phyloP scores from a whole-genome alignment of 2,329 filamentous ascomycete species.

The Phialophora expanda region DNA sequence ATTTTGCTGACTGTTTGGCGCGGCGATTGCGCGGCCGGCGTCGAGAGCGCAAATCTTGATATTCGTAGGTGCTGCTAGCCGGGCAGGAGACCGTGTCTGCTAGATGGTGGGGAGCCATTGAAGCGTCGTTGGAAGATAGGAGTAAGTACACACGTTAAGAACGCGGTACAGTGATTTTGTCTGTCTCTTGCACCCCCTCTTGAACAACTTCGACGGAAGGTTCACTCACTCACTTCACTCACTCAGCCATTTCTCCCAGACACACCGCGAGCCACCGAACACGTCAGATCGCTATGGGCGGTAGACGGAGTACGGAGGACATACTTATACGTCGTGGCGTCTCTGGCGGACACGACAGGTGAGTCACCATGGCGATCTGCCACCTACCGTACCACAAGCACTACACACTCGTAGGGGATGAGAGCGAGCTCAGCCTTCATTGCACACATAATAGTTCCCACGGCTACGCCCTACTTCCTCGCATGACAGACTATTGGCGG shows the following conservation, averaged over 20 bases:
- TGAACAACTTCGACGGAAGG: neutral
- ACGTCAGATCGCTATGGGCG: neutral
- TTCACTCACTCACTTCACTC: neutral
- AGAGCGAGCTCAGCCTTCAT: neutral
- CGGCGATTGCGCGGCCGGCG: slow-evolving; percentile 21
- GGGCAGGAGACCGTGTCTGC: neutral
- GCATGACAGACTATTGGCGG: neutral
- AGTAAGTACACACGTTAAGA: neutral
- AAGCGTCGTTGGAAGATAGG: neutral
- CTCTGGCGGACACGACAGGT: neutral
- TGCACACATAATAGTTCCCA: neutral
- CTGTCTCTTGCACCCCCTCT: neutral
- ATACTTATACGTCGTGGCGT: neutral
- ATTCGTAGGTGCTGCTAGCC: neutral
- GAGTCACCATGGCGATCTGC: neutral
- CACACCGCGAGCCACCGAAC: neutral
- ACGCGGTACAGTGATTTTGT: neutral
- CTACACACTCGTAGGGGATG: too few species aligned
- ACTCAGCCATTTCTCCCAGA: neutral
- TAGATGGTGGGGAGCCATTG: neutral
- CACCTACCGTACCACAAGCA: neutral
- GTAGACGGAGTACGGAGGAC: neutral
- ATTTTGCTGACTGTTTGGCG: slow-evolving; percentile 33
- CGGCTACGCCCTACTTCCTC: too few species aligned
- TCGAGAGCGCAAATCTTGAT: slow-evolving; percentile 29